Percentiles rank a stretch among this genome's conserved stretches.
Evolutionary conservation across 345 rosid genomes (phyloP).

Genomic region (Mercurialis annua): DNA sequence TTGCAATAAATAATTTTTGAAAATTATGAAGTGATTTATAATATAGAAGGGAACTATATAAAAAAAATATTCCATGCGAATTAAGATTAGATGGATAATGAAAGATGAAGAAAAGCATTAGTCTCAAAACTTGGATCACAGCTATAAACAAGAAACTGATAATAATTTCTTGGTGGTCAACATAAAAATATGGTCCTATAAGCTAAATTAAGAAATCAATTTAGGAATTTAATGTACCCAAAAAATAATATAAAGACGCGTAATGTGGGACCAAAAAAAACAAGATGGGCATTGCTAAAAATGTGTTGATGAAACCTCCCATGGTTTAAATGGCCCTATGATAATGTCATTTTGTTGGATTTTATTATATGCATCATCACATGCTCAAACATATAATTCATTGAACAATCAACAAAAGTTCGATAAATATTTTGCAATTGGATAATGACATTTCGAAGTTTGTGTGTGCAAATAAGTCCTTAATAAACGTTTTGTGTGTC

Average conservation of each 20-base stretch:
- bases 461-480: background rate
- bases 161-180: constrained; percentile 8
- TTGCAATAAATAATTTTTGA: too few species aligned
- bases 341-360: background rate
- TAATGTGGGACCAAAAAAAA: constrained; percentile 33
- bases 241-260: constrained; percentile 25
- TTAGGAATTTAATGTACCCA: constrained; percentile 9
- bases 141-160: constrained; percentile 22
- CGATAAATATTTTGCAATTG: background rate
- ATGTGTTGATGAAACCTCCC: background rate
- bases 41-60: too few species aligned
- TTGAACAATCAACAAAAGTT: constrained; percentile 17
- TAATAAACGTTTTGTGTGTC: constrained; percentile 13
- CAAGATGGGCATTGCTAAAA: constrained; percentile 29
- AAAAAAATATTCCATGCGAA: too few species aligned
- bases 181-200: background rate
- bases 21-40: too few species aligned
- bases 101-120: background rate
- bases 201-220: background rate
- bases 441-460: background rate
- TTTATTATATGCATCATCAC: constrained; percentile 16
- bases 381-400: constrained; percentile 19
- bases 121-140: constrained; percentile 41
- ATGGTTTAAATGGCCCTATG: background rate
- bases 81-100: background rate